phyloP scores from a whole-genome alignment of 2,329 filamentous ascomycete genomes.

The Ambrosiella xylebori region DNA sequence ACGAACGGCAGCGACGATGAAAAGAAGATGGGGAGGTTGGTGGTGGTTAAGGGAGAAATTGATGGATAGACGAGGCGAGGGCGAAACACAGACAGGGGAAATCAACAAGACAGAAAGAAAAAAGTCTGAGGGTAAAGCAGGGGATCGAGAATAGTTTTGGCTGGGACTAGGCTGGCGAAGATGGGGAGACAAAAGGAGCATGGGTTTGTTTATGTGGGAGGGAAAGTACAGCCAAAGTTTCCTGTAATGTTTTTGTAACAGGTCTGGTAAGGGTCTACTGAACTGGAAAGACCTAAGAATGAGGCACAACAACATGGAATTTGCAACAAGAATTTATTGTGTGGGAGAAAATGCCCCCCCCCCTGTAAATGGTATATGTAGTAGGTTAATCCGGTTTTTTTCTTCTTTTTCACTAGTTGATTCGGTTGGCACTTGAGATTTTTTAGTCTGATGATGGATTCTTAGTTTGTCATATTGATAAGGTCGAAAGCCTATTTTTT shows the following conservation, averaged over 20 bases:
- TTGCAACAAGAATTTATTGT: background rate
- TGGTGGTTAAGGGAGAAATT: background rate
- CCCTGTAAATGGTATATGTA: background rate
- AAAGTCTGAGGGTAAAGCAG: background rate
- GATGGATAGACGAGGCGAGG: conserved; percentile 6
- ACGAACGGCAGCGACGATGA: background rate
- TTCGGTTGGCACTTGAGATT: too few relatives aligned
- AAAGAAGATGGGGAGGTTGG: background rate
- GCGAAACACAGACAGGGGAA: background rate
- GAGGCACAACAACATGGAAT: conserved; percentile 8
- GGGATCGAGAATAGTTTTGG: background rate
- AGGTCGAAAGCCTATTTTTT: too few relatives aligned
- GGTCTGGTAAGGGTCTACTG: background rate
- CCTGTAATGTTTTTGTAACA: background rate
- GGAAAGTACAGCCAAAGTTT: background rate
- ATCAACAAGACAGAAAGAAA: conserved; percentile 1
- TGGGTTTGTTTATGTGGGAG: background rate
- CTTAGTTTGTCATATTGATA: too few relatives aligned
- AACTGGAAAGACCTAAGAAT: conserved; percentile 2
- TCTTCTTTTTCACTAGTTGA: too few relatives aligned
- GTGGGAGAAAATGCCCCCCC: background rate
- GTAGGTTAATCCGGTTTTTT: background rate
- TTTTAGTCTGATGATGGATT: too few relatives aligned
- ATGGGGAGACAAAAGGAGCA: background rate
- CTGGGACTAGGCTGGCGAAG: background rate